These are phyloP conservation scores for Eucalyptus caleyi DNA, from an alignment of 345 rosid genomes.

Conservation along the genomic window DNA sequence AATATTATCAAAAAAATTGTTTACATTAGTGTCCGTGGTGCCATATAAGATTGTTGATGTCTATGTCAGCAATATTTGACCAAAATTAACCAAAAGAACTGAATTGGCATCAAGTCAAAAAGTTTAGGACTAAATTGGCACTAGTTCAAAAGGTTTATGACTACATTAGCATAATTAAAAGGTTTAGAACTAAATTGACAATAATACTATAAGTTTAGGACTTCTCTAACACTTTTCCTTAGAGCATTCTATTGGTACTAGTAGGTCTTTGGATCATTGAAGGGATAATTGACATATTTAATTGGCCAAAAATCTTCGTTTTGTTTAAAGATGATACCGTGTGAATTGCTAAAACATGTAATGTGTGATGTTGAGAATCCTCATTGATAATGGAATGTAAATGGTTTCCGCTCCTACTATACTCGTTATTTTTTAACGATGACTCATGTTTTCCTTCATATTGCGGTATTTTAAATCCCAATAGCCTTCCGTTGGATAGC, in stretches of 20 bases:
- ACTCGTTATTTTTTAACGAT: not conserved
- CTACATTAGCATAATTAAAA: not conserved
- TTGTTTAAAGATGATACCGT: too few species aligned
- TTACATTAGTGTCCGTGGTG: accelerated
- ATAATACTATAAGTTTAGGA: not conserved
- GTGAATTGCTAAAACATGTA: not conserved
- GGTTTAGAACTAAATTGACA: not conserved
- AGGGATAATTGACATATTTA: not conserved
- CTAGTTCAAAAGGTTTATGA: not conserved
- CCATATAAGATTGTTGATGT: not conserved
- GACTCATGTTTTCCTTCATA: not conserved
- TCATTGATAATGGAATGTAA: not conserved
- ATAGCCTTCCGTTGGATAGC: not conserved
- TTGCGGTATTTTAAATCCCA: not conserved
- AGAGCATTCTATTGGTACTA: not conserved
- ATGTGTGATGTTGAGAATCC: not conserved
- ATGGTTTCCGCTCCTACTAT: not conserved
- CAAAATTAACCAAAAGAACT: not conserved
- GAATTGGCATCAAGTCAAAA: not conserved
- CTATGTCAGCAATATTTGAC: not conserved
- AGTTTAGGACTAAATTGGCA: not conserved
- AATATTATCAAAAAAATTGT: too few species aligned
- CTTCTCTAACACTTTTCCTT: not conserved
- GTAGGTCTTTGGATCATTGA: not conserved
- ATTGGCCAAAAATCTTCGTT: not conserved